A percentile compares a stretch with the other conserved stretches of the same genome.
phyloP scores from a whole-genome alignment of 2,329 filamentous ascomycete genomes.

The Colletotrichum truncatum region DNA sequence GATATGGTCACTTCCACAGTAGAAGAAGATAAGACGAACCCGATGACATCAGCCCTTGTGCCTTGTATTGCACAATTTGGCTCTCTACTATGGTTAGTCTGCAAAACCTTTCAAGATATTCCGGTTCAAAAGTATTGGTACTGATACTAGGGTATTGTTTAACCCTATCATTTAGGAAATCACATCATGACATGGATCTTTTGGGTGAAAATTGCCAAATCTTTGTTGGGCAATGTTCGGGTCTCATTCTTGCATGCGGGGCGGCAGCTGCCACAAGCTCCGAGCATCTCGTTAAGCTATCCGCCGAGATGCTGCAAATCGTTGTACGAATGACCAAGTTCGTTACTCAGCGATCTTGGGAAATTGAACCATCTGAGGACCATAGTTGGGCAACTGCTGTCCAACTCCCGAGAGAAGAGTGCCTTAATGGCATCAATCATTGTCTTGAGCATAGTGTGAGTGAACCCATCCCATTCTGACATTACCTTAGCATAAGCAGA shows the following conservation, averaged over 20 bases:
- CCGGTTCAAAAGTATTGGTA: not conserved
- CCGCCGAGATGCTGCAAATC: not conserved
- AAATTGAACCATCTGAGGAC: not conserved
- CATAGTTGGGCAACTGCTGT: not conserved
- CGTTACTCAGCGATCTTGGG: not conserved
- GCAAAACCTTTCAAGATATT: not conserved
- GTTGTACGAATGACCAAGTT: not conserved
- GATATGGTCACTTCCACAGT: not conserved
- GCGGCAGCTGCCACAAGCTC: not conserved
- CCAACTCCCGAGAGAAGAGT: not conserved
- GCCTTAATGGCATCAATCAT: not conserved
- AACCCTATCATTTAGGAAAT: not conserved
- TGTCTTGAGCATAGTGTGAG: not conserved
- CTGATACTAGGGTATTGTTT: not conserved
- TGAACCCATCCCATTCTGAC: not conserved
- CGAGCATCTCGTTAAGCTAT: not conserved
- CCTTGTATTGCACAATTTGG: not conserved
- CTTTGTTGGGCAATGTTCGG: not conserved
- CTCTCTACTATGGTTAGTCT: not conserved
- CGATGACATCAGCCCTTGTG: not conserved
- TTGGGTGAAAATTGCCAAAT: not conserved
- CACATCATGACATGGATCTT: not conserved
- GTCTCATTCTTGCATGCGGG: not conserved
- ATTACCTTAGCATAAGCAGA: fast-evolving
- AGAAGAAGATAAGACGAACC: not conserved